These are phyloP conservation scores for Rhizophagus sp. DNA, from an alignment of 192 early-diverging fungal species.

Conservation along the genomic window DNA sequence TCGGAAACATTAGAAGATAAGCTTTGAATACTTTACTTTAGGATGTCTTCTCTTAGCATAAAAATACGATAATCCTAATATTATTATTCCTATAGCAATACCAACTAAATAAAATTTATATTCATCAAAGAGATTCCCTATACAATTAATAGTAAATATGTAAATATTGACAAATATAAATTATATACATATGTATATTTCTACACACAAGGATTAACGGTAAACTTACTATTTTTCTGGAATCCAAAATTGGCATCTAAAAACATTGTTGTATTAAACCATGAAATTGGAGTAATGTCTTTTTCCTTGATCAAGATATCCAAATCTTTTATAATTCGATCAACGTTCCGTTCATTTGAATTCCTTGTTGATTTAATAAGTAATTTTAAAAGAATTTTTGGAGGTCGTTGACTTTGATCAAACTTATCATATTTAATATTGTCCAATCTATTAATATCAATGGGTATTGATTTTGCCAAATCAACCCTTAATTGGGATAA, in stretches of 20 bases:
- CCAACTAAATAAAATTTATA: background rate
- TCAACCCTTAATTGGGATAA: no score
- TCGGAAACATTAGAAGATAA: background rate
- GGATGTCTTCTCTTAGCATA: background rate
- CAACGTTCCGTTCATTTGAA: background rate
- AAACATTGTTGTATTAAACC: background rate
- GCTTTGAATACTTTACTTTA: background rate
- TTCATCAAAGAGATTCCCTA: background rate
- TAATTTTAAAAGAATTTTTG: background rate
- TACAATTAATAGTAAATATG: background rate
- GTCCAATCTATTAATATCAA: background rate
- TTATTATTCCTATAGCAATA: background rate
- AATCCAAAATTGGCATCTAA: conserved; percentile 5
- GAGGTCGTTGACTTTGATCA: background rate
- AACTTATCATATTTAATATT: background rate
- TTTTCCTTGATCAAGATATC: conserved; percentile 5
- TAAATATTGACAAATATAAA: no score
- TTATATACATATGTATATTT: no score
- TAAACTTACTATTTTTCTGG: background rate
- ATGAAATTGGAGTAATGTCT: background rate
- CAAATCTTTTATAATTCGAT: background rate
- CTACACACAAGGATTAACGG: no score
- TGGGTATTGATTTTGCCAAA: background rate
- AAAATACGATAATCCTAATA: background rate
- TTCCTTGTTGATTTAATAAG: background rate